Evolutionary conservation across 2,329 filamentous ascomycete species (phyloP).

Genomic region (Ophiocordyceps polyrhachis-furcata): DNA sequence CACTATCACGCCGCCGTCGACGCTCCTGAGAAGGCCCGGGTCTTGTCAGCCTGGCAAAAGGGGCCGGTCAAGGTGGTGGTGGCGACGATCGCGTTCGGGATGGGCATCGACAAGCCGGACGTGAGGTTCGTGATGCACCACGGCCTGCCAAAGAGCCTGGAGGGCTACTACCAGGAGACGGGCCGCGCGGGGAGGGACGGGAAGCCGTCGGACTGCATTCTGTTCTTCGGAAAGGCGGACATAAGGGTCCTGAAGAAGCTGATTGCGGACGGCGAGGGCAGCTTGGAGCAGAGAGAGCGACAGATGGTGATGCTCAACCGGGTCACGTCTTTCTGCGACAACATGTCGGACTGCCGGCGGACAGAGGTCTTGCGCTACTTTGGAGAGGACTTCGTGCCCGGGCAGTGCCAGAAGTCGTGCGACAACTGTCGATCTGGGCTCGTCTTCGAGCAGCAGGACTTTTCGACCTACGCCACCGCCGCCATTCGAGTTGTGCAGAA

Average conservation of each 20-base stretch:
- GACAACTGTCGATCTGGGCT: conserved; percentile 73
- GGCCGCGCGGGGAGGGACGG: conserved; percentile 88
- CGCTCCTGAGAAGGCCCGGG: conserved; percentile 43
- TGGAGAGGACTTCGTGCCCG: conserved; percentile 58
- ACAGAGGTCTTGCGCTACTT: conserved; percentile 89
- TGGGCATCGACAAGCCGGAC: conserved; percentile 98
- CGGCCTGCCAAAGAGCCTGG: conserved; percentile 79
- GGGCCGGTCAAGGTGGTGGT: conserved; percentile 76
- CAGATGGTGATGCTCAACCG: conserved; percentile 72
- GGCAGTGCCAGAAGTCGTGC: conserved; percentile 56
- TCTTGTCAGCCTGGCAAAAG: conserved; percentile 70
- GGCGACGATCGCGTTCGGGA: conserved; percentile 94
- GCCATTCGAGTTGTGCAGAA: conserved; percentile 51
- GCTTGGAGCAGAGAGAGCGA: conserved; percentile 59
- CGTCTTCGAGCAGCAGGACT: conserved; percentile 55
- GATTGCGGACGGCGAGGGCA: conserved; percentile 68
- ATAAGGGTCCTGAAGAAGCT: conserved; percentile 55
- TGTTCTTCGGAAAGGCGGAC: conserved; percentile 75
- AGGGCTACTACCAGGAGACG: conserved; percentile 97
- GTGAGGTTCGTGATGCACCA: conserved; percentile 95
- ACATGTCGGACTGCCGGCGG: conserved; percentile 69
- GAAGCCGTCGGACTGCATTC: conserved; percentile 67
- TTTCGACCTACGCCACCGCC: conserved; percentile 53
- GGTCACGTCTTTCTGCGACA: conserved; percentile 79
- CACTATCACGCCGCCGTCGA: conserved; percentile 78